A percentile compares a stretch with the other conserved stretches of the same genome.
phyloP scores from a whole-genome alignment of 1,284 basidiomycete genomes.

The Moesziomyces aphidis region DNA sequence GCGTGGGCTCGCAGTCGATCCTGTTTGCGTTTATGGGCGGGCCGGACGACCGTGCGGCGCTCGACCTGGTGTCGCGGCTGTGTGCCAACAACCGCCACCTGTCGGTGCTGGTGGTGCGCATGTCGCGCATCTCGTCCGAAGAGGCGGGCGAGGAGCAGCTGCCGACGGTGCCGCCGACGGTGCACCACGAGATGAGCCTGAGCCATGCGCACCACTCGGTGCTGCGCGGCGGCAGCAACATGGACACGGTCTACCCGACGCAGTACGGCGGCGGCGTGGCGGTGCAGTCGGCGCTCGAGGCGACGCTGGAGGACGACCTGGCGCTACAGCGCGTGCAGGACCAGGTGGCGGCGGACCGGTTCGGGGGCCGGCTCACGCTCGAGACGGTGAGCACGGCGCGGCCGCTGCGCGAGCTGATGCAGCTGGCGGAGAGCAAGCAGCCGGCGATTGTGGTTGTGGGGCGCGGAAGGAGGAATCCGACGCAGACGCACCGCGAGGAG shows the following conservation, averaged over 20 bases:
- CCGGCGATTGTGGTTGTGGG: constrained; percentile 57
- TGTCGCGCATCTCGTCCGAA: constrained; percentile 42
- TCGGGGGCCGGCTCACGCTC: constrained; percentile 24
- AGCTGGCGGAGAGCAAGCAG: constrained; percentile 21
- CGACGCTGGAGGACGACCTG: constrained; percentile 57
- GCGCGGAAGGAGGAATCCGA: constrained; percentile 53
- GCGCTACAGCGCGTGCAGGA: constrained; percentile 46
- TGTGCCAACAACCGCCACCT: constrained; percentile 51
- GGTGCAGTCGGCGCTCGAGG: constrained; percentile 44
- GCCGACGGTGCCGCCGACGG: constrained; percentile 51
- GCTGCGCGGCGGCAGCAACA: constrained; percentile 20
- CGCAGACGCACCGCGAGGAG: constrained; percentile 59
- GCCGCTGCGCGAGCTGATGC: constrained; percentile 37
- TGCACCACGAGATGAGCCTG: constrained; percentile 53
- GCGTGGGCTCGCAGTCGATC: constrained; percentile 71
- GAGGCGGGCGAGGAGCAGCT: constrained; percentile 43
- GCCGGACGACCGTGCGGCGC: constrained; percentile 86
- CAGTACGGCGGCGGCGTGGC: constrained; percentile 16
- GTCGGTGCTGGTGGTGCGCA: constrained; percentile 44
- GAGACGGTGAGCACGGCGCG: constrained; percentile 28
- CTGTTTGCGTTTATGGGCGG: constrained; percentile 92
- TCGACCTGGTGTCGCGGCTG: constrained; percentile 67
- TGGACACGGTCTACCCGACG: constrained; percentile 59
- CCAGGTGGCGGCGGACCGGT: constrained; percentile 30
- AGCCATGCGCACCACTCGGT: constrained; percentile 13